A percentile compares a stretch with the other conserved stretches of the same genome.
Evolutionary conservation across 2,329 filamentous ascomycete genomes (phyloP).

Genomic region (Diaporthe caulivora): DNA sequence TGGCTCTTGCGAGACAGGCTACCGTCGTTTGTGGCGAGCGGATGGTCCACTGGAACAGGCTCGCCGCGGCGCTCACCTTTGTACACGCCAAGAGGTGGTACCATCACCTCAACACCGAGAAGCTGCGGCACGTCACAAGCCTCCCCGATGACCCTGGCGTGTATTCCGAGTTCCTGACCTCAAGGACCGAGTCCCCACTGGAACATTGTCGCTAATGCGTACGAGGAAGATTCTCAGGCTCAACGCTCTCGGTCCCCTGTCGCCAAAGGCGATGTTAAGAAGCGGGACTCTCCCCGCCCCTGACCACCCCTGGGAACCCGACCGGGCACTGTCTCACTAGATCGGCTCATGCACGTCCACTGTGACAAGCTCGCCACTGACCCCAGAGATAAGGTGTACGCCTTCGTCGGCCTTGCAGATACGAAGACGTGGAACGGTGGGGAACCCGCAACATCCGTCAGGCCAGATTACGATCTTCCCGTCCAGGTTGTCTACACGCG

Average conservation of each 20-base stretch:
- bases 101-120: slow-evolving; percentile 36
- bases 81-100: slow-evolving; percentile 34
- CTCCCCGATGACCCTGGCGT: background rate
- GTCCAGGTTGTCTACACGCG: slow-evolving; percentile 12
- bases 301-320: background rate
- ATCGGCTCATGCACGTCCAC: slow-evolving; percentile 2
- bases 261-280: background rate
- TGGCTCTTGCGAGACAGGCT: slow-evolving; percentile 19
- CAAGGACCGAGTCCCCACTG: slow-evolving; percentile 1
- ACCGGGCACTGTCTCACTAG: background rate
- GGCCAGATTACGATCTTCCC: slow-evolving; percentile 36
- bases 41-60: slow-evolving; percentile 24
- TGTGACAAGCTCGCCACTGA: slow-evolving; percentile 32
- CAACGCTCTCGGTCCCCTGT: background rate
- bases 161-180: slow-evolving; percentile 27
- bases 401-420: slow-evolving; percentile 35
- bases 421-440: slow-evolving; percentile 7
- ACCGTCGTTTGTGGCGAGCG: slow-evolving; percentile 27
- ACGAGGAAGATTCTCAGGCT: background rate
- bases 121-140: slow-evolving; percentile 31
- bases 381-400: slow-evolving; percentile 39
- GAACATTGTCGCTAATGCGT: background rate
- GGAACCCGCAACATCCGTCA: background rate
- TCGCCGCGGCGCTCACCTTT: slow-evolving; percentile 30
- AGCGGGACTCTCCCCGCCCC: background rate